Percentiles rank a stretch among this genome's conserved stretches.
Conservation (phyloP, 371 early-diverging fungal species). For the Apophysomyces ossiformis region DNA sequence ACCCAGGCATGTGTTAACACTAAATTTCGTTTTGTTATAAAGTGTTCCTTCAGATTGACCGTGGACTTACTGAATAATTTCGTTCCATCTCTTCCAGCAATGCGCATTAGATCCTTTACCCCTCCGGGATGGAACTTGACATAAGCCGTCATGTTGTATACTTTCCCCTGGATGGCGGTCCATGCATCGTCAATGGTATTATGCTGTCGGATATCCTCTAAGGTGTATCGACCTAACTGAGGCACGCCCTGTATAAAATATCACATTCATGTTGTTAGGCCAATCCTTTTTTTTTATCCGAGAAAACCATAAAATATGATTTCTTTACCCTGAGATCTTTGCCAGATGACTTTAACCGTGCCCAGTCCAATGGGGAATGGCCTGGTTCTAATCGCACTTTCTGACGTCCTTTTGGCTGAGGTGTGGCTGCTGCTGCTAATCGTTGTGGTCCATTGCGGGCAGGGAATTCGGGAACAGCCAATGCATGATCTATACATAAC, state of each 20-base stretch:
- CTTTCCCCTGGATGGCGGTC: conserved; percentile 91
- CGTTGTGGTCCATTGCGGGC: conserved; percentile 56
- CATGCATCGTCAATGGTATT: conserved; percentile 85
- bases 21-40: conserved; percentile 17
- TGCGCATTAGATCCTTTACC: conserved; percentile 85
- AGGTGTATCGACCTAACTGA: conserved; percentile 64
- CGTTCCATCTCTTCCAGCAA: conserved; percentile 95
- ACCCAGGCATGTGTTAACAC: conserved; percentile 94
- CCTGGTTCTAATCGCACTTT: conserved; percentile 90
- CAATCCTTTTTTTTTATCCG: background rate
- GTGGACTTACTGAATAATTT: conserved; percentile 78
- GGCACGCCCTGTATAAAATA: conserved; percentile 53
- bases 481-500: conserved; percentile 30
- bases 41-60: background rate
- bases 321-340: conserved; percentile 72
- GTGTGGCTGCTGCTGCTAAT: conserved; percentile 50
- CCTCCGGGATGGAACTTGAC: conserved; percentile 96
- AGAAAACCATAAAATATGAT: conserved; percentile 7
- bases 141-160: conserved; percentile 96
- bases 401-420: conserved; percentile 59
- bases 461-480: conserved; percentile 52
- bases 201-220: conserved; percentile 83
- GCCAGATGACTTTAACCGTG: conserved; percentile 77
- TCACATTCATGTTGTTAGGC: background rate
- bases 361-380: conserved; percentile 94